Percentiles rank a stretch among this genome's conserved stretches.
Conservation (phyloP, 257 asterid genomes). For the Ballota nigra region DNA sequence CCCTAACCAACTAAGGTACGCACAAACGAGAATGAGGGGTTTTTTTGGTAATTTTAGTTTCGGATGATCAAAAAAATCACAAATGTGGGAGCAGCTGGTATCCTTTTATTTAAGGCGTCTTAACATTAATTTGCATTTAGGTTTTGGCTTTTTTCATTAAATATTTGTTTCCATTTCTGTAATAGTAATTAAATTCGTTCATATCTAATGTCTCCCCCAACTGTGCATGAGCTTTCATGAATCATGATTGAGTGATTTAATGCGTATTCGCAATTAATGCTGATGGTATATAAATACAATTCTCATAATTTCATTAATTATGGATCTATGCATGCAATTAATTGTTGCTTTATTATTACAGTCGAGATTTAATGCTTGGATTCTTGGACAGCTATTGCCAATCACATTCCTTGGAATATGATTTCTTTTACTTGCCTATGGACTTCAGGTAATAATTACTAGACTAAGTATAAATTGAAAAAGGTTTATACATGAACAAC, state of each 20-base stretch:
- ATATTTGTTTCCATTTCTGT: background rate
- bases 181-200: background rate
- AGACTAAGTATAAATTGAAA: too few species aligned
- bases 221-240: background rate
- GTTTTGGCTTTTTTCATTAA: background rate
- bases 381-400: slow-evolving; percentile 39
- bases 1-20: slow-evolving; percentile 37
- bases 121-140: too few species aligned
- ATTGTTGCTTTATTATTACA: background rate
- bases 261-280: background rate
- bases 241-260: background rate
- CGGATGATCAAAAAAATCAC: too few species aligned
- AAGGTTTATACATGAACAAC: too few species aligned
- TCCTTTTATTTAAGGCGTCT: too few species aligned
- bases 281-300: background rate
- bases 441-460: slow-evolving; percentile 49
- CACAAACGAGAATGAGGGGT: background rate
- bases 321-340: background rate
- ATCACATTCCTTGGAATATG: slow-evolving; percentile 34
- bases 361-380: slow-evolving; percentile 39
- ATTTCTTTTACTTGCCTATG: slow-evolving; percentile 54
- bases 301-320: background rate
- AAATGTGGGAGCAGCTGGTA: too few species aligned
- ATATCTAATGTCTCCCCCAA: background rate
- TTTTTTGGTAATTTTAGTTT: background rate